These are phyloP conservation scores for Eucalyptus grandis DNA, from an alignment of 345 rosid genomes.

Conservation along the genomic window DNA sequence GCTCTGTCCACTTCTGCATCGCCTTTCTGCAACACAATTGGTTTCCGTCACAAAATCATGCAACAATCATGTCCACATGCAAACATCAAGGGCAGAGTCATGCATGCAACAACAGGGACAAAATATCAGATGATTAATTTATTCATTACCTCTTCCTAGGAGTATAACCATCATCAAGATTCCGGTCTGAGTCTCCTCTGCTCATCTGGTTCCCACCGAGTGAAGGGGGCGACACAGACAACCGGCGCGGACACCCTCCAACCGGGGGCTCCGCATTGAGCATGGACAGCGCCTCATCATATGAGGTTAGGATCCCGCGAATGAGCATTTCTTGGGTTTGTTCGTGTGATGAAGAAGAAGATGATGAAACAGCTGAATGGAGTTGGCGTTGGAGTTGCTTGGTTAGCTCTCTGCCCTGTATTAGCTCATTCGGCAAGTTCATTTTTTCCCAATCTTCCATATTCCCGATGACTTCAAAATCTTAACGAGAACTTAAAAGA, in stretches of 20 bases:
- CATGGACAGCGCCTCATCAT: slow-evolving; percentile 38
- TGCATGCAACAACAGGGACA: too few relatives aligned
- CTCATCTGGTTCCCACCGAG: too few relatives aligned
- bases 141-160: too few relatives aligned
- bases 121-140: too few relatives aligned
- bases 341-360: slow-evolving; percentile 28
- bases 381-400: slow-evolving; percentile 39
- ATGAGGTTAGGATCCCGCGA: slow-evolving; percentile 39
- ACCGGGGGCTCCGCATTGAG: slow-evolving; percentile 1
- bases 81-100: too few relatives aligned
- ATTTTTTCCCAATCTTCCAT: slow-evolving; percentile 38
- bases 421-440: slow-evolving; percentile 38
- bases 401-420: slow-evolving; percentile 48
- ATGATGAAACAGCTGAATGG: slow-evolving; percentile 14
- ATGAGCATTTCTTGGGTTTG: slow-evolving; percentile 30
- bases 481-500: not conserved
- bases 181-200: too few relatives aligned
- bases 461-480: not conserved
- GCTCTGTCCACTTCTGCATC: too few relatives aligned
- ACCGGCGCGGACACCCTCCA: not conserved
- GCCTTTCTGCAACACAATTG: too few relatives aligned
- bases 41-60: too few relatives aligned
- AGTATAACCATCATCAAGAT: too few relatives aligned
- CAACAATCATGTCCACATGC: too few relatives aligned
- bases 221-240: too few relatives aligned